Base-by-base conservation (phyloP, 495 filamentous ascomycete genomes). In the Penicillium turbatum region DNA sequence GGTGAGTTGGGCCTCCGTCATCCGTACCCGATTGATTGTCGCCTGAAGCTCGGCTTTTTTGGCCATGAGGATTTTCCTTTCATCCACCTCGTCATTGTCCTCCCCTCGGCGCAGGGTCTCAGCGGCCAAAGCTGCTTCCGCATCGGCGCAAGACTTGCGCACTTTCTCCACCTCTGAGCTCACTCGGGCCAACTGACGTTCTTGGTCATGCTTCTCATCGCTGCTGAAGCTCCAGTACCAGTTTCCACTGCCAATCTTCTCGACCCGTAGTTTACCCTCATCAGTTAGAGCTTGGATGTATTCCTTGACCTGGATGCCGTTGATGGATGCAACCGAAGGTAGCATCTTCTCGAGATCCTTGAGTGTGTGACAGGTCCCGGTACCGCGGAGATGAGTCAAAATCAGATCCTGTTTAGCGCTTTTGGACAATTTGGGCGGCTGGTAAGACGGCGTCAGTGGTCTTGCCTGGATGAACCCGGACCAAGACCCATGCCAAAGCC, bases 201-300 rank as follows among this genome's bases (percentile, higher is more conserved):
- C 76, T 50, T 74, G 76, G 13, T 65, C 65, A 36, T 77, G 77
- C 65, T 79, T 83, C 54, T 82, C 83, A 34, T 89, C 86, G 45
- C 75, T 81, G 29, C 67, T 66, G 63, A 91, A 91, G 54, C 75
- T 78, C 87, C 87, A 91, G 72, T 89, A 90, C 87, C 87, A 91
- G 63, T 90, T 90, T 13, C 83, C 86, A 50, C 78, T 86, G 51
- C 87, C 87, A 60, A 91, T 90, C 71, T 89, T 90, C 73, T 90
- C 87, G 13, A 88, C 82, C 10, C 76, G 80, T 51, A 90, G 78
- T 53, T 79, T 79, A 52, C 75, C 73, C 40, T 90, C 87, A 55
- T 90, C 85, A 0, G 67, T 64, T 4, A 89, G 72, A 5, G 75
- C 73, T 65, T 86, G 82, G 29, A 89, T 72, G 64, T 81, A 86